Evolutionary conservation across 495 filamentous ascomycete genomes (phyloP), one percentile per base, ranked within the genome.

Genomic region (Cercophora sp.): DNA sequence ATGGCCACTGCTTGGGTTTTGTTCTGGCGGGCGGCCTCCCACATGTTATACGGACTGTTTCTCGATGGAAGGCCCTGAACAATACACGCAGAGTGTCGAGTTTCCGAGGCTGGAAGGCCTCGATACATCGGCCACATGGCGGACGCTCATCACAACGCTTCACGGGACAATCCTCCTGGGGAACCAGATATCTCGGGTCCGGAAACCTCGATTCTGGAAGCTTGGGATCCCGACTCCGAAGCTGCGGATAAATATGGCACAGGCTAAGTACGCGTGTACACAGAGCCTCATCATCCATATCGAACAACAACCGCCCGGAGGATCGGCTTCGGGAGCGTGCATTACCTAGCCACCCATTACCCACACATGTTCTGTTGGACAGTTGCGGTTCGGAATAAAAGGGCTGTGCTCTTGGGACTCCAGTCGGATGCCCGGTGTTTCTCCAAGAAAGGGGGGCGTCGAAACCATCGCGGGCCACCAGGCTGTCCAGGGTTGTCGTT

Each of bases 251-350:
- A 44, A 47, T 22, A 1, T 20, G 26, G 27, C 18, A 19, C 8
- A 16, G 44, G 46, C 6, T 36, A 2, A 22, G 20, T 11, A 40
- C 35, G 48, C 13, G 23, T 26, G 9, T 26, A 9, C 27, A 36
- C 48, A 51, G 48, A 42, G 36, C 36, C 48, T 51, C 48, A 51
- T 19, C n/a, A n/a, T n/a, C n/a, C n/a, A n/a, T n/a, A n/a, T n/a
- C n/a, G n/a, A n/a, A 49, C 31, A 49, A 35, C 34, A 22, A 2
- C 45, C 47, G 47, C 22, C 34, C 47, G 20, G 47, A 18, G 22
- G 27, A 16, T 8, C 20, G 13, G 16, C 31, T 20, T 35, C 20
- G 23, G 15, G 25, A 23, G n/a, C 20, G 46, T 23, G 48, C 48
- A 51, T 51, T 51, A 27, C 37, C 35, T 41, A 40, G 36, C 11